Conservation (phyloP, 1,139 yeast species). For the Magnusiomyces ingens region DNA sequence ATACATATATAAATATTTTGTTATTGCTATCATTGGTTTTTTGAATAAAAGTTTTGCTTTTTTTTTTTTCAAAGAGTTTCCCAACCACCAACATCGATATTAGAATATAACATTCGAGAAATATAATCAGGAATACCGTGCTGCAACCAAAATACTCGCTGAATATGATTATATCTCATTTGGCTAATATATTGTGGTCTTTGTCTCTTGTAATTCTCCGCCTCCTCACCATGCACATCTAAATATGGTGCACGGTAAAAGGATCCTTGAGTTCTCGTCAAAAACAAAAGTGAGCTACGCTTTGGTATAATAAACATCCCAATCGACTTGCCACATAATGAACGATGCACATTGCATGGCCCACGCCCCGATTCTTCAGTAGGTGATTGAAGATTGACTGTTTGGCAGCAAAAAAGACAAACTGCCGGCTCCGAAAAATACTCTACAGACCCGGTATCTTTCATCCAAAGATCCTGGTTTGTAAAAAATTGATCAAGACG, state of each 20-base stretch:
- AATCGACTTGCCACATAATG: slow-evolving; percentile 51
- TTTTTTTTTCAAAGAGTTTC: slow-evolving; percentile 53
- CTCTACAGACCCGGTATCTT: slow-evolving; percentile 25
- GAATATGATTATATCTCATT: slow-evolving; percentile 60
- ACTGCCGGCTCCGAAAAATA: slow-evolving; percentile 64
- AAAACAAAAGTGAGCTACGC: slow-evolving; percentile 59
- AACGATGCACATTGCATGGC: slow-evolving; percentile 33
- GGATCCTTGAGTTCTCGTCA: slow-evolving; percentile 63
- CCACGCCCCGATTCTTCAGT: slow-evolving; percentile 41
- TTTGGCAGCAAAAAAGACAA: slow-evolving; percentile 74
- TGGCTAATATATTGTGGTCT: slow-evolving; percentile 64
- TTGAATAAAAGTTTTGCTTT: not conserved
- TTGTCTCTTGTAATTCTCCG: slow-evolving; percentile 61
- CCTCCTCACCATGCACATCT: slow-evolving; percentile 82
- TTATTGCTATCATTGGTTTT: not conserved
- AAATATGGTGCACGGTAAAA: slow-evolving; percentile 79
- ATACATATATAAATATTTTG: not conserved
- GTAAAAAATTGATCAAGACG: slow-evolving; percentile 62
- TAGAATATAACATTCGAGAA: slow-evolving; percentile 72
- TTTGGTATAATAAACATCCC: slow-evolving; percentile 79
- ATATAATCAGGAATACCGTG: slow-evolving; percentile 74
- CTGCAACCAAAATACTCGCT: slow-evolving; percentile 64
- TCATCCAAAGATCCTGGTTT: slow-evolving; percentile 14
- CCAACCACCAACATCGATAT: slow-evolving; percentile 92
- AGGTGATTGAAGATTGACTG: slow-evolving; percentile 58